Evolutionary conservation across 768 basidiomycete genomes (phyloP).

Genomic region (Rhodotorula diobovata): DNA sequence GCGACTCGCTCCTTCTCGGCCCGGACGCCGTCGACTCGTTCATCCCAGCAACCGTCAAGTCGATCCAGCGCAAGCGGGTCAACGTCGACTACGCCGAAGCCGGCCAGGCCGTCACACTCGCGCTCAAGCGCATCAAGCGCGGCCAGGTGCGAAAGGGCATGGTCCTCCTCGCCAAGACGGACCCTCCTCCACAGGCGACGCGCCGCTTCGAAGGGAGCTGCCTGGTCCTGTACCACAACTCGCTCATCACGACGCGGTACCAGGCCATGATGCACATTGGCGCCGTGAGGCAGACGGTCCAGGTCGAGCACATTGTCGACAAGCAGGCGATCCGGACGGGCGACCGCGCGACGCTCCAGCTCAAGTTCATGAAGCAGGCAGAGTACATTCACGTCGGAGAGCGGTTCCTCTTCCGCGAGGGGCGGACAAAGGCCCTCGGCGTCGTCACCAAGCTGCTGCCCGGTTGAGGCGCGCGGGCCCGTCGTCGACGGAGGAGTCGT

Average conservation of each 20-base stretch:
- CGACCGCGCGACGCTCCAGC: conserved; percentile 82
- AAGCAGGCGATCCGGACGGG: conserved; percentile 86
- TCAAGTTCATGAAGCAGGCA: conserved; percentile 65
- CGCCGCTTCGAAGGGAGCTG: conserved; percentile 88
- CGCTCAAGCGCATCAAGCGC: conserved; percentile 79
- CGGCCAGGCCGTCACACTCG: conserved; percentile 90
- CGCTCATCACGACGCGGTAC: conserved; percentile 36
- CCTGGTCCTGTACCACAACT: conserved; percentile 66
- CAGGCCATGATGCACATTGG: conserved; percentile 45
- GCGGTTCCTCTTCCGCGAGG: conserved; percentile 71
- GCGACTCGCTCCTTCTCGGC: conserved; percentile 76
- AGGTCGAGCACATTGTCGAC: conserved; percentile 52
- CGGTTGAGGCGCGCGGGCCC: too few relatives aligned
- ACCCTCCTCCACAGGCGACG: conserved; percentile 59
- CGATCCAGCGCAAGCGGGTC: conserved; percentile 91
- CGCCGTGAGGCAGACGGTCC: conserved; percentile 42
- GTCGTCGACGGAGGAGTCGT: too few relatives aligned
- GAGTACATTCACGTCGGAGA: conserved; percentile 71
- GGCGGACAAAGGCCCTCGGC: conserved; percentile 73
- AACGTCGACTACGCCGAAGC: conserved; percentile 81
- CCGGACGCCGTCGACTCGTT: conserved; percentile 91
- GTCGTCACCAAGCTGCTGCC: conserved; percentile 44
- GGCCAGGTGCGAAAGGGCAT: conserved; percentile 85
- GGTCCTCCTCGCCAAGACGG: conserved; percentile 79
- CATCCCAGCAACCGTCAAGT: conserved; percentile 71